These are phyloP conservation scores for Fraxinus baroniana DNA, from an alignment of 305 asterid genomes.

Conservation along the genomic window DNA sequence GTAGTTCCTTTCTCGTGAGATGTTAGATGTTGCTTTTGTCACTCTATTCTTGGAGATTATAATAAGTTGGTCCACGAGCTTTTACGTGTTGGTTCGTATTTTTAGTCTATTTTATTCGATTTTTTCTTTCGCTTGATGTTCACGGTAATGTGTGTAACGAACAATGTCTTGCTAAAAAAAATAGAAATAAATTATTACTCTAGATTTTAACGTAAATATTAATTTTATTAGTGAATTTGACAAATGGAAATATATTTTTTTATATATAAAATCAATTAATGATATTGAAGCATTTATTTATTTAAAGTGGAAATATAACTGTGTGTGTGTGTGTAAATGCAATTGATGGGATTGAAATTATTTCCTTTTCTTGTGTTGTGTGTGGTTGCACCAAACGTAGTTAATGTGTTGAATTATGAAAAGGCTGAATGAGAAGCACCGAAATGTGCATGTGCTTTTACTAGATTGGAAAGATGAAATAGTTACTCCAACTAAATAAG, in stretches of 20 bases:
- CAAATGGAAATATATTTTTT: not conserved
- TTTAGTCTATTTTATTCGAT: not conserved
- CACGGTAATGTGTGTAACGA: not conserved
- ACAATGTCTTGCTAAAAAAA: not conserved
- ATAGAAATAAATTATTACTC: not conserved
- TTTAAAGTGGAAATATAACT: not conserved
- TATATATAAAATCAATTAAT: not conserved
- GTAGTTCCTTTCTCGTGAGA: too few relatives aligned
- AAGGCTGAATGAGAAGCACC: constrained; percentile 8
- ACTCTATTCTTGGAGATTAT: too few relatives aligned
- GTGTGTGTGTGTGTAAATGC: not conserved
- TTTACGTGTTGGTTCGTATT: not conserved
- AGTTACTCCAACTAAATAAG: constrained; percentile 35
- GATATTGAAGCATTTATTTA: not conserved
- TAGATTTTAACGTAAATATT: not conserved
- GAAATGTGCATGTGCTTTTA: constrained; percentile 21
- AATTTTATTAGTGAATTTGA: not conserved
- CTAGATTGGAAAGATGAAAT: constrained; percentile 25
- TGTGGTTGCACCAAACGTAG: constrained; percentile 1
- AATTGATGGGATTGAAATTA: not conserved
- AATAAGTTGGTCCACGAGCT: too few relatives aligned
- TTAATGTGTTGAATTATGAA: not conserved
- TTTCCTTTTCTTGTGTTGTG: not conserved
- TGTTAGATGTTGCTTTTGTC: too few relatives aligned
- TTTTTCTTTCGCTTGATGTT: not conserved